Evolutionary conservation across 495 filamentous ascomycete species (phyloP).

Genomic region (Cercophora samala): DNA sequence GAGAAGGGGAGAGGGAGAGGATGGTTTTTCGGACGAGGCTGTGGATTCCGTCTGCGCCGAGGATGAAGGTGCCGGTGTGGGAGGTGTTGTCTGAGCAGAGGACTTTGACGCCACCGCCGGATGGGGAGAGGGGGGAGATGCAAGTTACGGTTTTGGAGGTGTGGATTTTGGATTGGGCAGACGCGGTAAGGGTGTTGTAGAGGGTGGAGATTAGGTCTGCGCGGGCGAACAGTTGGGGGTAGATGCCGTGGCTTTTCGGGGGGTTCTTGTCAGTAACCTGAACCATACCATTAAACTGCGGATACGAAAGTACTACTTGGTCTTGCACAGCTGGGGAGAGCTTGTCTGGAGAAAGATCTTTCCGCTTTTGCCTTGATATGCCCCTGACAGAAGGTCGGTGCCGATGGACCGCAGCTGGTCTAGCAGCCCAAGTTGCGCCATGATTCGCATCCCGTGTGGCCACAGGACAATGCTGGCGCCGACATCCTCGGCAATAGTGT

Average conservation of each 20-base stretch:
- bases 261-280: not conserved
- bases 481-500: conserved; percentile 33
- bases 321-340: conserved; percentile 22
- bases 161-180: conserved; percentile 28
- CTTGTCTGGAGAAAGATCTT: conserved; percentile 17
- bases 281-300: too few relatives aligned
- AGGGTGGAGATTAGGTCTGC: conserved; percentile 33
- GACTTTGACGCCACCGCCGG: conserved; percentile 21
- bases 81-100: conserved; percentile 38
- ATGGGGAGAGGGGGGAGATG: conserved; percentile 2
- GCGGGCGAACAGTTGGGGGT: conserved; percentile 32
- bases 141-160: conserved; percentile 31
- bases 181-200: conserved; percentile 28
- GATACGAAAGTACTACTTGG: not conserved
- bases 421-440: conserved; percentile 49
- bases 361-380: not conserved
- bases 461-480: conserved; percentile 43
- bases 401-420: conserved; percentile 19
- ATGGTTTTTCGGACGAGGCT: conserved; percentile 38
- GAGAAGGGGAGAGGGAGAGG: not conserved
- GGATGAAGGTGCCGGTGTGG: conserved; percentile 43
- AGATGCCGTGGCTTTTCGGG: conserved; percentile 29
- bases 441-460: conserved; percentile 33
- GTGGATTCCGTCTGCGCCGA: conserved; percentile 52
- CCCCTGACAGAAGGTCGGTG: not conserved